Conservation (phyloP, 2,329 filamentous ascomycete species). For the Penicillium sp. region DNA sequence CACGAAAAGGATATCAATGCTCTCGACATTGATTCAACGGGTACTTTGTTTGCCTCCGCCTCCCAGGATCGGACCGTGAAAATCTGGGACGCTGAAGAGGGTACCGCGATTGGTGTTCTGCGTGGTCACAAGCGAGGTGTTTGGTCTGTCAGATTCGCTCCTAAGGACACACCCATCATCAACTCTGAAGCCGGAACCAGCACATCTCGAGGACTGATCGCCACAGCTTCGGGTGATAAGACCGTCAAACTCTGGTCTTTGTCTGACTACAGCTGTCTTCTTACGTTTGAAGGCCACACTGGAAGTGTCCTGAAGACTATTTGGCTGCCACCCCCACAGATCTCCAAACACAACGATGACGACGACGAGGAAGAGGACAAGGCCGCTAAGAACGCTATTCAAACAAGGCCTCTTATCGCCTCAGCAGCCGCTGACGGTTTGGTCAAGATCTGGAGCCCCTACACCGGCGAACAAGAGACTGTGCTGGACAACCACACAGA, state of each 20-base stretch:
- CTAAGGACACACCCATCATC: constrained; percentile 72
- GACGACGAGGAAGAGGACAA: constrained; percentile 35
- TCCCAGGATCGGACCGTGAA: constrained; percentile 97
- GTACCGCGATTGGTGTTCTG: constrained; percentile 87
- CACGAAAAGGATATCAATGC: constrained; percentile 99
- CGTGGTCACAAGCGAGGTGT: constrained; percentile 92
- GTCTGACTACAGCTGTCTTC: constrained; percentile 84
- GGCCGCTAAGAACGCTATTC: constrained; percentile 27
- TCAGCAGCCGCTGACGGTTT: constrained; percentile 91
- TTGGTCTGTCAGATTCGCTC: constrained; percentile 91
- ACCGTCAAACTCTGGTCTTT: constrained; percentile 95
- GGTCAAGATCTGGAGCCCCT: constrained; percentile 94
- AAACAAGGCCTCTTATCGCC: constrained; percentile 56
- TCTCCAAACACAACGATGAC: constrained; percentile 38
- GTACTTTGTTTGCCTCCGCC: constrained; percentile 86
- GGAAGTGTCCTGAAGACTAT: constrained; percentile 92
- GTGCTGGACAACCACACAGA: constrained; percentile 98
- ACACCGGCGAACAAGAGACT: constrained; percentile 78
- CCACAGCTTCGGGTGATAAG: constrained; percentile 94
- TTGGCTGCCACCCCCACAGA: constrained; percentile 67
- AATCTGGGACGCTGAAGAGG: constrained; percentile 89
- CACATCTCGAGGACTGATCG: constrained; percentile 72
- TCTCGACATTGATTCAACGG: constrained; percentile 73
- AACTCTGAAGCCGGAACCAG: constrained; percentile 71
- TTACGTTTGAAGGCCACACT: constrained; percentile 94